Conservation (phyloP, 129 eudicot species). For the Saposhnikovia divaricata region DNA sequence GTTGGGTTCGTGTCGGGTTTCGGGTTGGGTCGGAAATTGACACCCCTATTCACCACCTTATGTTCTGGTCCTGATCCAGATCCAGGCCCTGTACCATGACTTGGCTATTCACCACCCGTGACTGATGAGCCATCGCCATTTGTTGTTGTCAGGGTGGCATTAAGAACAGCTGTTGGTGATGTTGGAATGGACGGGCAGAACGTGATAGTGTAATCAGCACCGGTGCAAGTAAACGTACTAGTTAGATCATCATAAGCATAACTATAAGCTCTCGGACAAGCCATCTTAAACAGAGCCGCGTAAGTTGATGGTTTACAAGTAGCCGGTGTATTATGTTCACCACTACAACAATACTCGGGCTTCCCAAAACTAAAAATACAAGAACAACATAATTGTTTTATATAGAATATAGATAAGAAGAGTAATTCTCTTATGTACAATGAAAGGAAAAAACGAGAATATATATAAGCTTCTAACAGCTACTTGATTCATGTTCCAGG, state of each 20-base stretch:
- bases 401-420: no score
- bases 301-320: conserved; percentile 76
- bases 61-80: conserved; percentile 44
- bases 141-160: conserved; percentile 29
- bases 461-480: no score
- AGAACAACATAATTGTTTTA: no score
- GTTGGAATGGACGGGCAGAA: conserved; percentile 62
- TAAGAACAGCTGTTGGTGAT: background rate
- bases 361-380: no score
- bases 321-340: conserved; percentile 76
- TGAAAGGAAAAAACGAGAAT: no score
- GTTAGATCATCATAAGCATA: conserved; percentile 92
- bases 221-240: conserved; percentile 82
- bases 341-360: conserved; percentile 87
- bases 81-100: conserved; percentile 20
- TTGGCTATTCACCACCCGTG: conserved; percentile 17
- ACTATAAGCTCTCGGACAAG: conserved; percentile 88
- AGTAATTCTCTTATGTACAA: no score
- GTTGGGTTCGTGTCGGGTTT: no score
- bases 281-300: conserved; percentile 73
- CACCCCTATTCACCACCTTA: conserved; percentile 31
- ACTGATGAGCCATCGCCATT: conserved; percentile 27
- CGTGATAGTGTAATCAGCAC: conserved; percentile 83
- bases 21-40: no score
- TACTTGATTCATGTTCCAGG: no score